Conservation (phyloP, 805 yeast genomes). For the Ogataea pini region DNA sequence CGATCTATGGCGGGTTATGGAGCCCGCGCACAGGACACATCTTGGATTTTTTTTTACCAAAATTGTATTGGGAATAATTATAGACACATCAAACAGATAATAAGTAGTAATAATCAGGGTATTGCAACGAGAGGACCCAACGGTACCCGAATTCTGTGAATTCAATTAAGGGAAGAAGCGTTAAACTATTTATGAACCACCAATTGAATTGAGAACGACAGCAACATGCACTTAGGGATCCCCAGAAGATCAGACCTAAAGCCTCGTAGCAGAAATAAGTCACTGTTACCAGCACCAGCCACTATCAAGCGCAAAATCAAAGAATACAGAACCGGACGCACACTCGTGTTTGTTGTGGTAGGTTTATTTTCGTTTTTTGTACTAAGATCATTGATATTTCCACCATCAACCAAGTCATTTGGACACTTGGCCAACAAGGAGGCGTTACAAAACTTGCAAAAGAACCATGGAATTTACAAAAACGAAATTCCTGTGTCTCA, state of each 20-base stretch:
- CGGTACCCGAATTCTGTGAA: too few species aligned
- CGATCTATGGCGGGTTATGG: slow-evolving; percentile 2
- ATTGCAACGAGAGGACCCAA: too few species aligned
- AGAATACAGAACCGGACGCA: slow-evolving; percentile 14
- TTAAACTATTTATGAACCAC: neutral
- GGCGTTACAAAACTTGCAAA: slow-evolving; percentile 23
- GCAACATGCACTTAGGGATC: slow-evolving; percentile 28
- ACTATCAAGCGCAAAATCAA: slow-evolving; percentile 19
- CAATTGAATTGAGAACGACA: neutral
- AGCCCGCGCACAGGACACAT: slow-evolving; percentile 4
- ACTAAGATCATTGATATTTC: slow-evolving; percentile 37
- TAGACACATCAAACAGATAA: slow-evolving; percentile 3
- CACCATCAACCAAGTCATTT: slow-evolving; percentile 17
- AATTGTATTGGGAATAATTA: neutral
- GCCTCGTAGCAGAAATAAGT: slow-evolving; percentile 22
- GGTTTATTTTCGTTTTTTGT: slow-evolving; percentile 12
- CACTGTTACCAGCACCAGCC: slow-evolving; percentile 23
- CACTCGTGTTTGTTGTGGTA: slow-evolving; percentile 9
- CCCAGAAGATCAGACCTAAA: slow-evolving; percentile 29
- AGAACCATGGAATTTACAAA: slow-evolving; percentile 44
- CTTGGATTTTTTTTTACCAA: neutral
- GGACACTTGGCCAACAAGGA: slow-evolving; percentile 29
- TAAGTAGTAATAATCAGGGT: neutral
- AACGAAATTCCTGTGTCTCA: slow-evolving; percentile 51
- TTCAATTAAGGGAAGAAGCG: too few species aligned